A percentile compares a stretch with the other conserved stretches of the same genome.
These are phyloP conservation scores for Calonectria pseudoreteaudii DNA, from an alignment of 2,329 filamentous ascomycete species.

Conservation along the genomic window DNA sequence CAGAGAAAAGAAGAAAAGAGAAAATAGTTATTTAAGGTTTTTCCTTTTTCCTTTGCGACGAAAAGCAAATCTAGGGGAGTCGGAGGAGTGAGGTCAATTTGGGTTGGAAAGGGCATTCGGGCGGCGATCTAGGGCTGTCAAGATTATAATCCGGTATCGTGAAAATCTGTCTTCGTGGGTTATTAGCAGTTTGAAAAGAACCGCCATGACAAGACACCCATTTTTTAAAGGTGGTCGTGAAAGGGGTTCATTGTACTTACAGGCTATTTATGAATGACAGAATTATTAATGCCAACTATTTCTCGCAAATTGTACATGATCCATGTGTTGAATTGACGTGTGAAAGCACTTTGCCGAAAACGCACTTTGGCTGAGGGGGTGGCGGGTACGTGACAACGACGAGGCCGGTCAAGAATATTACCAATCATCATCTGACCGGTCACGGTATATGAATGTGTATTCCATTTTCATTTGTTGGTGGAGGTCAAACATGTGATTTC, in stretches of 20 bases:
- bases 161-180: slow-evolving; percentile 37
- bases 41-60: slow-evolving; percentile 38
- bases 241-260: slow-evolving; percentile 37
- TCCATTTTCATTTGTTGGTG: background rate
- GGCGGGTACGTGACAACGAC: background rate
- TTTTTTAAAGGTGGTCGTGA: slow-evolving; percentile 18
- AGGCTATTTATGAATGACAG: slow-evolving; percentile 43
- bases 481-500: slow-evolving; percentile 2
- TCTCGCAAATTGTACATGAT: background rate
- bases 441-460: background rate
- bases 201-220: slow-evolving; percentile 23
- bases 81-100: slow-evolving; percentile 38
- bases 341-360: background rate
- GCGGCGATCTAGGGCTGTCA: slow-evolving; percentile 39
- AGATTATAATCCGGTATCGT: slow-evolving; percentile 34
- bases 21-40: slow-evolving; percentile 45
- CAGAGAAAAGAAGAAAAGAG: slow-evolving; percentile 40
- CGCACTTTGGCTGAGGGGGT: no score
- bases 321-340: background rate
- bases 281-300: slow-evolving; percentile 30
- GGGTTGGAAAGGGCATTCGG: slow-evolving; percentile 38
- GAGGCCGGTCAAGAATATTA: background rate
- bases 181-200: slow-evolving; percentile 24
- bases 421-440: background rate
- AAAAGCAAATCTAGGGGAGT: slow-evolving; percentile 39